Evolutionary conservation across 805 yeast genomes (phyloP).

Genomic region (Candida gorgasii): DNA sequence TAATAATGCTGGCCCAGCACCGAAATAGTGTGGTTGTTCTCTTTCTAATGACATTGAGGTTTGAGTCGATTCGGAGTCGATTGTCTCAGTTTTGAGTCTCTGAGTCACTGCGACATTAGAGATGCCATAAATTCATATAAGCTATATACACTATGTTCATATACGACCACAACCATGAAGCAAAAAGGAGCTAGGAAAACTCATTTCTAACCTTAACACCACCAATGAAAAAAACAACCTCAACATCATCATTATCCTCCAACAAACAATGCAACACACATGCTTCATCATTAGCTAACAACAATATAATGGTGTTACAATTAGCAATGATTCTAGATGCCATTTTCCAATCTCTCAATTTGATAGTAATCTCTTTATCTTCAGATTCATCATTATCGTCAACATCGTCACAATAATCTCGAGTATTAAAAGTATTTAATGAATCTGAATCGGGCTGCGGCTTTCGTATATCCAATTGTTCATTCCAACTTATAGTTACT

Average conservation of each 20-base stretch:
- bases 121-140: too few relatives aligned
- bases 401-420: not conserved
- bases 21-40: slow-evolving; percentile 80
- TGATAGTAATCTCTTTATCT: slow-evolving; percentile 50
- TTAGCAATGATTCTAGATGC: slow-evolving; percentile 61
- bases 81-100: not conserved
- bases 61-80: not conserved
- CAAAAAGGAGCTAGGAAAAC: too few relatives aligned
- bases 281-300: slow-evolving; percentile 57
- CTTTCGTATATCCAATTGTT: slow-evolving; percentile 45
- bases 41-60: slow-evolving; percentile 43
- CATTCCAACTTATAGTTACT: slow-evolving; percentile 62
- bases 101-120: not conserved
- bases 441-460: slow-evolving; percentile 23
- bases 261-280: slow-evolving; percentile 67
- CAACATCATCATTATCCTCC: slow-evolving; percentile 64
- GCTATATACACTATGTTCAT: too few relatives aligned
- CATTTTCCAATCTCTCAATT: slow-evolving; percentile 66
- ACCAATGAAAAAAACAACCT: slow-evolving; percentile 60
- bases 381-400: slow-evolving; percentile 19
- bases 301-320: slow-evolving; percentile 60
- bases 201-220: slow-evolving; percentile 18
- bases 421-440: slow-evolving; percentile 15
- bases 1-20: slow-evolving; percentile 97
- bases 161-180: too few relatives aligned